These are phyloP conservation scores for Penicillium canescens DNA, from an alignment of 495 filamentous ascomycete species.

Conservation along the genomic window DNA sequence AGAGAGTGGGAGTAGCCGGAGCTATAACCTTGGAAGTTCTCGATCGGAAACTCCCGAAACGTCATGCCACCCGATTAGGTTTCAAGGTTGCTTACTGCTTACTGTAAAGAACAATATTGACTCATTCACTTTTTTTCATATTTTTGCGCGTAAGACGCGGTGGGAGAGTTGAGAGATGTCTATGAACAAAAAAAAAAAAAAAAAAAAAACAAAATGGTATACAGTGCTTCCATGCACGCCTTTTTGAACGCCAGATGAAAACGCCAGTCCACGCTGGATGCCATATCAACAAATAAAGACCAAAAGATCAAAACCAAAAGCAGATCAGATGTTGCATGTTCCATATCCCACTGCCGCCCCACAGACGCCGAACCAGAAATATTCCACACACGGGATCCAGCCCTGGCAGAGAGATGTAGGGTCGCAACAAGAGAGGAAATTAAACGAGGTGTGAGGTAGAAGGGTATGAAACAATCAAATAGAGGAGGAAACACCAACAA, in stretches of 20 bases:
- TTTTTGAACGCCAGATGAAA: constrained; percentile 22
- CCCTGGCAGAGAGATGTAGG: constrained; percentile 33
- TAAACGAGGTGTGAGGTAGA: constrained; percentile 18
- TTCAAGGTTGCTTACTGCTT: neutral
- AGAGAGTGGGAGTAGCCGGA: neutral
- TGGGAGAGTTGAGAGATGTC: constrained; percentile 40
- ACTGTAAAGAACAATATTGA: neutral
- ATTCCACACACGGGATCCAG: constrained; percentile 38
- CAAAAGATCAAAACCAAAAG: constrained; percentile 17
- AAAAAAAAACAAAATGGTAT: constrained; percentile 32
- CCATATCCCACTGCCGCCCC: constrained; percentile 31
- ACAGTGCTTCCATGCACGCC: constrained; percentile 22
- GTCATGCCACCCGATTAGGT: constrained; percentile 8
- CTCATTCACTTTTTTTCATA: constrained; percentile 30
- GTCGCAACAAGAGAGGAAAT: constrained; percentile 14
- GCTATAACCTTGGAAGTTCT: neutral
- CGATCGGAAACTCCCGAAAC: constrained; percentile 2
- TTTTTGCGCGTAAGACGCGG: constrained; percentile 20
- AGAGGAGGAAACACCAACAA: constrained; percentile 59
- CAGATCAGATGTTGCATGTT: constrained; percentile 18
- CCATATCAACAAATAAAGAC: constrained; percentile 21
- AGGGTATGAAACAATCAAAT: constrained; percentile 20
- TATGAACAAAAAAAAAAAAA: constrained; percentile 28
- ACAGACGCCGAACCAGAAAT: constrained; percentile 32
- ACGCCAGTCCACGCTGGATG: constrained; percentile 40